Percentiles rank a stretch among this genome's conserved stretches.
These are phyloP conservation scores for Salix udensis DNA, from an alignment of 345 rosid genomes.

Conservation along the genomic window DNA sequence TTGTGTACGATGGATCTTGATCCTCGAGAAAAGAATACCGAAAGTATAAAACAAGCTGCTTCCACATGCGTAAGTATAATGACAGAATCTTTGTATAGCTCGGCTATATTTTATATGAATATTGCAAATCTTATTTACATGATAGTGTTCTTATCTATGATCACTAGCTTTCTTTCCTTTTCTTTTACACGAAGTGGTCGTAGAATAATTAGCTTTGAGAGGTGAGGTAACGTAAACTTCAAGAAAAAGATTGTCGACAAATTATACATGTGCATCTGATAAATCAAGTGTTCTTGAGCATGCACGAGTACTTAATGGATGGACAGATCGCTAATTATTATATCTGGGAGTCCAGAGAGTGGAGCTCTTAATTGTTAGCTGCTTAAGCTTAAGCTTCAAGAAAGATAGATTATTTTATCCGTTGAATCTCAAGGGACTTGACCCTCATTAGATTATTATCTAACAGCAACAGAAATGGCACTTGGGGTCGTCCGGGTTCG, in stretches of 20 bases:
- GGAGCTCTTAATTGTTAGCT: too few relatives aligned
- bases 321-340: background rate
- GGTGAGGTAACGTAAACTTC: constrained; percentile 19
- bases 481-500: too few relatives aligned
- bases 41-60: background rate
- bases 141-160: constrained; percentile 1
- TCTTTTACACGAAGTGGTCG: background rate
- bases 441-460: background rate
- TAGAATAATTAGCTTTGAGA: background rate
- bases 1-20: constrained; percentile 1
- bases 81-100: background rate
- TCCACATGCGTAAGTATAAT: constrained; percentile 3
- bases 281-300: background rate
- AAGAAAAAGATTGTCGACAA: constrained; percentile 26
- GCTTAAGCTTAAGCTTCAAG: too few relatives aligned
- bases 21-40: constrained; percentile 14
- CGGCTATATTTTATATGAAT: background rate
- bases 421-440: background rate
- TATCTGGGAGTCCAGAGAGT: too few relatives aligned
- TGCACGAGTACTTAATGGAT: background rate
- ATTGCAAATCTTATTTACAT: constrained; percentile 1
- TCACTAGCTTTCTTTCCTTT: background rate
- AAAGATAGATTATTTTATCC: background rate
- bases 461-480: background rate
- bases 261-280: background rate